Conservation (phyloP, 257 asterid species). For the Mitragyna speciosa region DNA sequence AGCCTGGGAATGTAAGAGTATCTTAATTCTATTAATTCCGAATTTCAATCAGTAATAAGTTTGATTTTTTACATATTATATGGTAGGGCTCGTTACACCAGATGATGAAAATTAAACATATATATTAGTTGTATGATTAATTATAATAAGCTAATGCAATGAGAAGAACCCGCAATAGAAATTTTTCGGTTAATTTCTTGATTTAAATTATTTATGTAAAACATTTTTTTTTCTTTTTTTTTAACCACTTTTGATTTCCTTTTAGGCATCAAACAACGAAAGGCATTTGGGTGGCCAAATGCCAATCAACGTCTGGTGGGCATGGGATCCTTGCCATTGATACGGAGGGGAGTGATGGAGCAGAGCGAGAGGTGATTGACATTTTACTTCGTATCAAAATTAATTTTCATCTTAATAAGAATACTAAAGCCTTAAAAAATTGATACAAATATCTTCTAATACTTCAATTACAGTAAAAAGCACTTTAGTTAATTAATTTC, state of each 20-base stretch:
- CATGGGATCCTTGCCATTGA: neutral
- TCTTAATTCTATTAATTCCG: constrained; percentile 6
- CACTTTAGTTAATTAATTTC: neutral
- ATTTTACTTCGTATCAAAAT: no score
- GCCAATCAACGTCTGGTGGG: neutral
- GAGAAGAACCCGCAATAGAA: no score
- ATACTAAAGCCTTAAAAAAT: no score
- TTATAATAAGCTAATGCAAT: no score
- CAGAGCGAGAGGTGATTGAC: neutral
- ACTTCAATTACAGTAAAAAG: neutral
- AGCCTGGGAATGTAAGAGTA: constrained; percentile 65
- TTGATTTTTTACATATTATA: constrained; percentile 5
- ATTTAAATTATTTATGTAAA: no score
- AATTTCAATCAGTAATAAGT: constrained; percentile 16
- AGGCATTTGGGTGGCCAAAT: constrained; percentile 64
- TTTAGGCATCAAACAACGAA: constrained; percentile 64
- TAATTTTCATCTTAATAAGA: no score
- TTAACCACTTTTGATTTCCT: neutral
- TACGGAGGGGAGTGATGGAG: neutral
- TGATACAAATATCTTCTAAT: neutral
- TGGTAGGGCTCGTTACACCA: no score
- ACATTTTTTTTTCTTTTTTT: no score
- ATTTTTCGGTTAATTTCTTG: no score
- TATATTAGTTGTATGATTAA: no score
- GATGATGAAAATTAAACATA: no score